Evolutionary conservation across 1,284 basidiomycete species (phyloP), one percentile per base, ranked within the genome.

Genomic region (Wolfiporia cocos): DNA sequence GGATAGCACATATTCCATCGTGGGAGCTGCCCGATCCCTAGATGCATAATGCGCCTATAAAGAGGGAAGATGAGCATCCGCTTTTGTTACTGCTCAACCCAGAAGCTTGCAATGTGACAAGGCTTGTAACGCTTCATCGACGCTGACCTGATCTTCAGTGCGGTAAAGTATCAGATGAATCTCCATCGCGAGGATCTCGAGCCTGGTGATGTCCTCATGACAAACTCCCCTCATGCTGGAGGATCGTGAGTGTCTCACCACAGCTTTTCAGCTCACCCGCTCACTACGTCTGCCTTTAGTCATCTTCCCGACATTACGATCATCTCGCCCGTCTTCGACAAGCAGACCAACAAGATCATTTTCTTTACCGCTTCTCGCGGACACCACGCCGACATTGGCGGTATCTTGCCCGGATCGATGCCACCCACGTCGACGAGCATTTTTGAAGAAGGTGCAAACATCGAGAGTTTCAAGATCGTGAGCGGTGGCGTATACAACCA

Each of bases 391-490:
- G 89, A 90, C 53, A 74, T 81, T 31, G 74, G 78, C 1, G 83
- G 83, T 0, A 86, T 86, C 50, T 71, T 92, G 5, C 89, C 92
- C 1, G 88, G 81, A 17, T 92, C 89, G 14, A 98, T 98, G 94
- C 94, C 94, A 0, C 91, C 94, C 0, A 93, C 87, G 1, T 90
- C 86, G 20, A 88, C 87, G 44, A 90, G 75, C 46, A 82, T 98
- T 37, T 92, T 86, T 50, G 89, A 99, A 59, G 95, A 99, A 65
- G 94, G 94, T 11, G 94, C 94, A 0, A 78, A 92, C 58, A 91
- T 97, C 46, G 76, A 82, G 48, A 89, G 86, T 55, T 92, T 99
- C 76, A 97, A 96, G 66, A 84, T 98, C 49, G 94, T 99, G 12
- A 70, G 78, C 34, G 74, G 77, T 15, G 93, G 94, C 5, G 64